Evolutionary conservation across 1,284 basidiomycete genomes (phyloP).

Genomic region (Tremellales sp.): DNA sequence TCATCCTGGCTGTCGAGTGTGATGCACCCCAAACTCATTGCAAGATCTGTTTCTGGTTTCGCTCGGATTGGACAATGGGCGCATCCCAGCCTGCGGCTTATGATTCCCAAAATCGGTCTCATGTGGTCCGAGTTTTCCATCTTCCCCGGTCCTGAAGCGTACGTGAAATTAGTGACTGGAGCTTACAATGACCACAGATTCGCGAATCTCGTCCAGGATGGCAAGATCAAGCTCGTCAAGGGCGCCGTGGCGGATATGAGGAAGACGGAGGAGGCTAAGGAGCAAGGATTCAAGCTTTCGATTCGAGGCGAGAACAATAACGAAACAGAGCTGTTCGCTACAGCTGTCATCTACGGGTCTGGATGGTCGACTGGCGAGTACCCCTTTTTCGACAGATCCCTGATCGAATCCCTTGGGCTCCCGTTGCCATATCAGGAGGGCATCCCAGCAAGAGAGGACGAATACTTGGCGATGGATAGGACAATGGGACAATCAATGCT

Average conservation of each 20-base stretch:
- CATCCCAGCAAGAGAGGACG: slow-evolving; percentile 11
- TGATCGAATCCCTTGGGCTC: slow-evolving; percentile 15
- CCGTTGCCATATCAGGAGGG: slow-evolving; percentile 10
- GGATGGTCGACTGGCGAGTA: slow-evolving; percentile 24
- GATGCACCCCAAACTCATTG: slow-evolving; percentile 7
- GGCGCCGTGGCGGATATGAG: slow-evolving; percentile 15
- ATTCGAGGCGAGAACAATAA: slow-evolving; percentile 4
- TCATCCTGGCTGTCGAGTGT: slow-evolving; percentile 10
- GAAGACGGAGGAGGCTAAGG: neutral
- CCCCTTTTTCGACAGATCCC: slow-evolving; percentile 17
- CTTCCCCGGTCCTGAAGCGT: slow-evolving; percentile 17
- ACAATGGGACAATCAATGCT: slow-evolving; percentile 6
- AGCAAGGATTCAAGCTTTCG: slow-evolving; percentile 2
- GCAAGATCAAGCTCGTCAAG: slow-evolving; percentile 17
- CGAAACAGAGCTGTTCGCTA: slow-evolving; percentile 4
- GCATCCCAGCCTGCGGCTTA: slow-evolving; percentile 5
- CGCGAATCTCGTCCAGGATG: slow-evolving; percentile 12
- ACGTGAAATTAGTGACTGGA: neutral
- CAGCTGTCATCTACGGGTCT: slow-evolving; percentile 21
- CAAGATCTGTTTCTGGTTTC: slow-evolving; percentile 4
- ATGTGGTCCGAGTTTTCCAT: slow-evolving; percentile 16
- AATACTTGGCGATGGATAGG: slow-evolving; percentile 11
- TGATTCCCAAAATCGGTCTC: slow-evolving; percentile 12
- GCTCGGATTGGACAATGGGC: slow-evolving; percentile 12
- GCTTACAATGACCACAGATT: slow-evolving; percentile 6